phyloP scores from a whole-genome alignment of 495 filamentous ascomycete genomes.

The Aspergillus cavernicola region DNA sequence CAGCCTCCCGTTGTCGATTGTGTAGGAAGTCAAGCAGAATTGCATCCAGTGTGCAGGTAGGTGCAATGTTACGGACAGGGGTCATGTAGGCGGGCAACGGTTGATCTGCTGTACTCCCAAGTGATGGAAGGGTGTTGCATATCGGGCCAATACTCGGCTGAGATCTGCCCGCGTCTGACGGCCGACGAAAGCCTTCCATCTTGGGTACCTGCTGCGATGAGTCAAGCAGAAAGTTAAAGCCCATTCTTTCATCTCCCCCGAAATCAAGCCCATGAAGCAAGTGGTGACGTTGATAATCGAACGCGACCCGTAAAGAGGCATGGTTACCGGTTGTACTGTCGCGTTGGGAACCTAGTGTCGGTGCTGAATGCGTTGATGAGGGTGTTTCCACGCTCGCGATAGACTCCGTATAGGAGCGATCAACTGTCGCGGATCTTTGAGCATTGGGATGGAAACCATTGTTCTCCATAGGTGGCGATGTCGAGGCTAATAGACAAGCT shows the following conservation, averaged over 20 bases:
- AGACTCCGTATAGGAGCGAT: slow-evolving; percentile 30
- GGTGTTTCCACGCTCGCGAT: slow-evolving; percentile 34
- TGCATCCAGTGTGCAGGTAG: slow-evolving; percentile 69
- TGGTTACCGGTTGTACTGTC: slow-evolving; percentile 25
- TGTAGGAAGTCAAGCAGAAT: slow-evolving; percentile 74
- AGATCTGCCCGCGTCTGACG: slow-evolving; percentile 25
- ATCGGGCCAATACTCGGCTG: slow-evolving; percentile 22
- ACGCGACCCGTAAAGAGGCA: slow-evolving; percentile 30
- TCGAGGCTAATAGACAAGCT: slow-evolving; percentile 20
- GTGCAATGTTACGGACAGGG: slow-evolving; percentile 54
- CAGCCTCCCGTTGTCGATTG: slow-evolving; percentile 60
- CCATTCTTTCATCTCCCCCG: slow-evolving; percentile 55
- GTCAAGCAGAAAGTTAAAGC: slow-evolving; percentile 65
- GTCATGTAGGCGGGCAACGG: slow-evolving; percentile 34
- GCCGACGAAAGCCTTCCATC: slow-evolving; percentile 33
- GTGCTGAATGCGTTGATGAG: slow-evolving; percentile 34
- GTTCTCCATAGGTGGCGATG: slow-evolving; percentile 26
- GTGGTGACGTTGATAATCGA: slow-evolving; percentile 53
- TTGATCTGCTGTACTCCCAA: slow-evolving; percentile 22
- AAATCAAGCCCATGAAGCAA: slow-evolving; percentile 55
- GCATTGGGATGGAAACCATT: slow-evolving; percentile 18
- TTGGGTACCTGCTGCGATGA: slow-evolving; percentile 43
- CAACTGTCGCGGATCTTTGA: slow-evolving; percentile 17
- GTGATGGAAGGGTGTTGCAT: slow-evolving; percentile 24
- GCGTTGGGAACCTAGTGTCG: slow-evolving; percentile 23